A percentile compares a stretch with the other conserved stretches of the same genome.
These are phyloP conservation scores for Calonectria pseudoturangicola DNA, from an alignment of 2,329 filamentous ascomycete species.

Conservation along the genomic window DNA sequence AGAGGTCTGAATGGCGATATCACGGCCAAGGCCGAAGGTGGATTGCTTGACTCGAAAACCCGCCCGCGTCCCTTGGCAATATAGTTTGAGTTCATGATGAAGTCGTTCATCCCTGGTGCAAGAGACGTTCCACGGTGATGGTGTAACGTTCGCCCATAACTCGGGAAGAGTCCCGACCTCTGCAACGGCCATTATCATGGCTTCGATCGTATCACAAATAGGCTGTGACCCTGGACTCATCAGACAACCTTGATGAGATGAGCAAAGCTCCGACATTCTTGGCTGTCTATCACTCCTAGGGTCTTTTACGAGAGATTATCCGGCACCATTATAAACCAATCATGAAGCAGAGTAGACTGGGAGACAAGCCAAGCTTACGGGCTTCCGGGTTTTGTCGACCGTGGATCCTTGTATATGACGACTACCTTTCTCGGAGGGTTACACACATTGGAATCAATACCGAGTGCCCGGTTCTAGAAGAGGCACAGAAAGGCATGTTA, in stretches of 20 bases:
- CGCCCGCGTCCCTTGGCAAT: not conserved
- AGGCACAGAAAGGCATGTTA: too few species aligned
- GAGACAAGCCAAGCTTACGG: not conserved
- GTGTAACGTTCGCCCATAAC: not conserved
- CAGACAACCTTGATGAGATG: too few species aligned
- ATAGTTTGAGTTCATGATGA: not conserved
- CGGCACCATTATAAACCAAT: not conserved
- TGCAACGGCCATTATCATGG: not conserved
- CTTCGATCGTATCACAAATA: too few species aligned
- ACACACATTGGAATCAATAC: too few species aligned
- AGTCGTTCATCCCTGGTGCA: not conserved
- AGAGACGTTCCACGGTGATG: not conserved
- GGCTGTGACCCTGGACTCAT: not conserved
- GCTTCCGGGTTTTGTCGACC: not conserved
- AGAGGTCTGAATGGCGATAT: not conserved
- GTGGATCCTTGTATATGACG: not conserved
- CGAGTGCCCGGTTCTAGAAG: too few species aligned
- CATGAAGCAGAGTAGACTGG: not conserved
- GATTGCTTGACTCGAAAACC: not conserved
- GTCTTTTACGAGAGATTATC: not conserved
- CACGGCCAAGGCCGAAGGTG: not conserved
- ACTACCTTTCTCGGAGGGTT: not conserved
- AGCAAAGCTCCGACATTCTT: not conserved
- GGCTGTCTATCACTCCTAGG: not conserved
- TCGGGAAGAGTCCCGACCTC: not conserved